A percentile compares a stretch with the other conserved stretches of the same genome.
These are phyloP conservation scores for Claviceps spartinae DNA, from an alignment of 2,329 filamentous ascomycete genomes.

Conservation along the genomic window DNA sequence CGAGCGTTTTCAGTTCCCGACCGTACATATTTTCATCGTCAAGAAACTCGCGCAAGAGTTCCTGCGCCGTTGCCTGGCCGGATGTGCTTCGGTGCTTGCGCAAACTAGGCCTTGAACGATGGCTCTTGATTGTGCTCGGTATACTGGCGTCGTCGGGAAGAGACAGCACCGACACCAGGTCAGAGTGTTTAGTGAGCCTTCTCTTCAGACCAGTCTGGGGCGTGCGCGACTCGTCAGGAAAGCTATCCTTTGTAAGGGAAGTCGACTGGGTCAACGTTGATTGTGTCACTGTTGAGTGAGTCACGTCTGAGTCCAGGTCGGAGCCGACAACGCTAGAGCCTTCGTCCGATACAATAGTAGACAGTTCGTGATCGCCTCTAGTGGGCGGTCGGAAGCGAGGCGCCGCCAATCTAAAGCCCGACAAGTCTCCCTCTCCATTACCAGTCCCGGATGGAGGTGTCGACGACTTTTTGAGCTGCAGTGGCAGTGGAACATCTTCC, in stretches of 20 bases:
- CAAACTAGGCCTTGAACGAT: constrained; percentile 65
- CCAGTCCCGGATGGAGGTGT: not conserved
- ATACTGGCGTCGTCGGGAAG: constrained; percentile 44
- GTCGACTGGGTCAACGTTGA: constrained; percentile 41
- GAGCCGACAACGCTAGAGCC: constrained; percentile 31
- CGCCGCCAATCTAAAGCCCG: constrained; percentile 15
- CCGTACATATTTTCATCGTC: constrained; percentile 80
- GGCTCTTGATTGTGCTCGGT: constrained; percentile 50
- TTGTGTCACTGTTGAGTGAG: constrained; percentile 38
- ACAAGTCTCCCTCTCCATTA: not conserved
- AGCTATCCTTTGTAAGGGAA: constrained; percentile 32
- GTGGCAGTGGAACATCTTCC: constrained; percentile 11
- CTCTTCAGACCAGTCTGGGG: constrained; percentile 49
- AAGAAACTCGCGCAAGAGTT: constrained; percentile 66
- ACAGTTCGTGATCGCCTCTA: constrained; percentile 40
- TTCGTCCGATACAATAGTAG: constrained; percentile 43
- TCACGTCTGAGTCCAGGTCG: constrained; percentile 34
- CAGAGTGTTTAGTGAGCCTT: constrained; percentile 78
- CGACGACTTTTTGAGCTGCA: constrained; percentile 1
- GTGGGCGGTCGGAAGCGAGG: constrained; percentile 34
- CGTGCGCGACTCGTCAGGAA: constrained; percentile 5
- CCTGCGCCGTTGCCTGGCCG: constrained; percentile 54
- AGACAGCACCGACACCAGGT: constrained; percentile 86
- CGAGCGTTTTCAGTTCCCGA: constrained; percentile 80
- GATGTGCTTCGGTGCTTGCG: constrained; percentile 56